Conservation (phyloP, 768 basidiomycete species). For the Dioszegia crocea region DNA sequence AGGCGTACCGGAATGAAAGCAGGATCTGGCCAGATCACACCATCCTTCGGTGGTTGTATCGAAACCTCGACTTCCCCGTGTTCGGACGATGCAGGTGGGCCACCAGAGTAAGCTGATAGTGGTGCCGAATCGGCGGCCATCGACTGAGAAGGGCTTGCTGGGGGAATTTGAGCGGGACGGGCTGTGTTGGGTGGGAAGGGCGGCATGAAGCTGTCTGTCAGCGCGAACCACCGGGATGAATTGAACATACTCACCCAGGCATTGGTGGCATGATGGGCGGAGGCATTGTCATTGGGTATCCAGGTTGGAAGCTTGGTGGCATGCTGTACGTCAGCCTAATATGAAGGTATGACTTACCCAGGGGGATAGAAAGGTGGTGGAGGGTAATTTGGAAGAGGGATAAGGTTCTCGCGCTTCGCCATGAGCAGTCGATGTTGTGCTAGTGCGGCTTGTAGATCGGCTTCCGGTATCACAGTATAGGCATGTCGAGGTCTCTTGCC, state of each 20-base stretch:
- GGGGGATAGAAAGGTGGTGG: slow-evolving; percentile 53
- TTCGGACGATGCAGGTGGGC: slow-evolving; percentile 2
- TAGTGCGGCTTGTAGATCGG: slow-evolving; percentile 77
- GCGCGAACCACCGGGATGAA: slow-evolving; percentile 26
- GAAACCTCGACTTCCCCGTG: slow-evolving; percentile 1
- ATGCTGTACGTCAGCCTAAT: slow-evolving; percentile 47
- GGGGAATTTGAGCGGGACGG: background rate
- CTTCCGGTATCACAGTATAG: slow-evolving; percentile 71
- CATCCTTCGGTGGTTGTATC: slow-evolving; percentile 44
- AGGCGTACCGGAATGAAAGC: slow-evolving; percentile 41
- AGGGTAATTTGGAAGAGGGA: slow-evolving; percentile 50
- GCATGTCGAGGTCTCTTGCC: slow-evolving; percentile 68
- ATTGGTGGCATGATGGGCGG: slow-evolving; percentile 26
- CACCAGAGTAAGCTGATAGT: too few relatives aligned
- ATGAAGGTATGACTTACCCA: background rate
- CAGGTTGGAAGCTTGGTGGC: background rate
- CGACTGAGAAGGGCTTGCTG: background rate
- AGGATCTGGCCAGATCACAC: slow-evolving; percentile 49
- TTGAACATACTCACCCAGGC: slow-evolving; percentile 36
- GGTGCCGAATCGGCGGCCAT: too few relatives aligned
- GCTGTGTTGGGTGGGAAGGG: slow-evolving; percentile 31
- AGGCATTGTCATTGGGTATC: slow-evolving; percentile 10
- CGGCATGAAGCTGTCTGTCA: slow-evolving; percentile 33
- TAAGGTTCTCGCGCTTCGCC: slow-evolving; percentile 56
- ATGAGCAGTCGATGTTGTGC: slow-evolving; percentile 88